A percentile compares a stretch with the other conserved stretches of the same genome.
Evolutionary conservation across 805 yeast species (phyloP).

Genomic region (Scheffersomyces coipomensis): DNA sequence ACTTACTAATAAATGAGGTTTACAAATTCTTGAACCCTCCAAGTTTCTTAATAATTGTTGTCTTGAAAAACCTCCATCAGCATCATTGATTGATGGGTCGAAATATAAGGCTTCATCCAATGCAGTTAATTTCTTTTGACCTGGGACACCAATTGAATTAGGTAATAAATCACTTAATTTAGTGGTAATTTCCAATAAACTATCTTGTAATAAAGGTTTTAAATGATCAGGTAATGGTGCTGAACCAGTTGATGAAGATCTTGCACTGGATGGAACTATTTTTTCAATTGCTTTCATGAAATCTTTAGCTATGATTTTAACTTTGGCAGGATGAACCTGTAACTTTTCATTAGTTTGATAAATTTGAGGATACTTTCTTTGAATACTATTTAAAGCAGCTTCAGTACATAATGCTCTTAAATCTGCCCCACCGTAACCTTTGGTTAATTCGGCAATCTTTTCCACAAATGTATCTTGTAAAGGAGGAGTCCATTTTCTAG

Average conservation of each 20-base stretch:
- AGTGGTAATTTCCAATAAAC: slow-evolving; percentile 44
- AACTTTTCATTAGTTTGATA: slow-evolving; percentile 74
- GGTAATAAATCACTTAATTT: slow-evolving; percentile 65
- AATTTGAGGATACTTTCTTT: slow-evolving; percentile 90
- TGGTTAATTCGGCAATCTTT: slow-evolving; percentile 75
- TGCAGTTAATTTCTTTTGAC: slow-evolving; percentile 47
- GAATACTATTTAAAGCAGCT: slow-evolving; percentile 89
- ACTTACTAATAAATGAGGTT: slow-evolving; percentile 74
- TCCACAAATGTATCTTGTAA: slow-evolving; percentile 55
- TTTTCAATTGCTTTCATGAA: slow-evolving; percentile 83
- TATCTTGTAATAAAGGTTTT: slow-evolving; percentile 57
- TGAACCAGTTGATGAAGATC: slow-evolving; percentile 72
- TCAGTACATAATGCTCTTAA: slow-evolving; percentile 92
- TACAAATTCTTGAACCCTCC: slow-evolving; percentile 63
- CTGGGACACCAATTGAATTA: slow-evolving; percentile 29
- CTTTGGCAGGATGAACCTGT: slow-evolving; percentile 64
- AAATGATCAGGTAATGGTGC: slow-evolving; percentile 78
- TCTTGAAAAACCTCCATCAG: slow-evolving; percentile 65
- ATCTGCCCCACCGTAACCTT: slow-evolving; percentile 99
- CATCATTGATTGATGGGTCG: slow-evolving; percentile 54
- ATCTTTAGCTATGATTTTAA: slow-evolving; percentile 76
- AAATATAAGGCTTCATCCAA: slow-evolving; percentile 70
- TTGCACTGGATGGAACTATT: slow-evolving; percentile 88
- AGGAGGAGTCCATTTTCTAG: slow-evolving; percentile 84
- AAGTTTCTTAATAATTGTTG: slow-evolving; percentile 57